Evolutionary conservation across 768 basidiomycete species (phyloP).

Genomic region (Gymnopilus junonius): DNA sequence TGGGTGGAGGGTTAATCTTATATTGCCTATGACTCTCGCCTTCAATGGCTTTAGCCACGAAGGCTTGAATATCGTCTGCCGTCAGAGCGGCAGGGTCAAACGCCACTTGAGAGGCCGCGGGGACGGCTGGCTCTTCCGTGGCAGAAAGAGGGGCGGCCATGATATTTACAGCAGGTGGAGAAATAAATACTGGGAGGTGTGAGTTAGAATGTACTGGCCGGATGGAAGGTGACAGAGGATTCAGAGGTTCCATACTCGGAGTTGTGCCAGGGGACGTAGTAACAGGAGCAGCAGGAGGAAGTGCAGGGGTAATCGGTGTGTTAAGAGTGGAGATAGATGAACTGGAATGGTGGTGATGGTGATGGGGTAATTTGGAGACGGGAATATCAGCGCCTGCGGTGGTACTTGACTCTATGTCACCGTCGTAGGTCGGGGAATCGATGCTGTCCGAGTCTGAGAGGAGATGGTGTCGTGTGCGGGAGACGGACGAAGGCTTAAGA

Average conservation of each 20-base stretch:
- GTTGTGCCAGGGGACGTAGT: conserved; percentile 12
- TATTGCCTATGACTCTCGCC: conserved; percentile 70
- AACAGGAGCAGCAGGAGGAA: conserved; percentile 5
- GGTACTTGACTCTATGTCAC: conserved; percentile 83
- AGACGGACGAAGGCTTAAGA: conserved; percentile 29
- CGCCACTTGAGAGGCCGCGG: conserved; percentile 36
- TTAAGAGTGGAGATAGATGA: conserved; percentile 61
- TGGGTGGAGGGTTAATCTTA: conserved; percentile 86
- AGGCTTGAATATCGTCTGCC: conserved; percentile 78
- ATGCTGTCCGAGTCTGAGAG: conserved; percentile 75
- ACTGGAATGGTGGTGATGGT: conserved; percentile 40
- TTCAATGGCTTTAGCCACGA: conserved; percentile 75
- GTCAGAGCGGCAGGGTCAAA: conserved; percentile 74
- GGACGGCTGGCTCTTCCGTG: conserved; percentile 46
- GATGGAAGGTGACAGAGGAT: conserved; percentile 22
- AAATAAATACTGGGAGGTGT: conserved; percentile 39
- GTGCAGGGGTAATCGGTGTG: conserved; percentile 37
- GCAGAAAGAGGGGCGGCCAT: conserved; percentile 30
- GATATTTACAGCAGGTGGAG: conserved; percentile 31
- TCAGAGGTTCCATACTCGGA: conserved; percentile 15
- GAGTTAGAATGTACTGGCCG: conserved; percentile 24
- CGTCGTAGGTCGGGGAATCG: conserved; percentile 90
- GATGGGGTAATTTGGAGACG: conserved; percentile 31
- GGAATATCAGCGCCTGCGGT: conserved; percentile 56
- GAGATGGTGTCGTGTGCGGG: conserved; percentile 54